Conservation (phyloP, 306 rosid species). For the Sesbania bispinosa region DNA sequence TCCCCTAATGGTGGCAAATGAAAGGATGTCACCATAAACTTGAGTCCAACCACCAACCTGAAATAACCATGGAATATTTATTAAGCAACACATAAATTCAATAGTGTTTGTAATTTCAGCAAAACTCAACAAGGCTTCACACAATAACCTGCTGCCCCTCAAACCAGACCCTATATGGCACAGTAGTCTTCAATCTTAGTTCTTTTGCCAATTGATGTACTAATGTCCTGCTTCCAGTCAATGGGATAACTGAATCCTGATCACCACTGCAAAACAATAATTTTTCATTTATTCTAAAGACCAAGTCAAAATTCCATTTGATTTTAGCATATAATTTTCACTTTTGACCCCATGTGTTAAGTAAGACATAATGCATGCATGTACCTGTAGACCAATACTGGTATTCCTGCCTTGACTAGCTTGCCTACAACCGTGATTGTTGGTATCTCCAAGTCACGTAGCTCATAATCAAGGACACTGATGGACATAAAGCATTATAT, state of each 20-base stretch:
- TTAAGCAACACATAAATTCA: neutral
- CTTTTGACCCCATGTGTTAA: too few relatives aligned
- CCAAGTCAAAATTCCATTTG: neutral
- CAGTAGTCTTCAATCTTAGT: constrained; percentile 63
- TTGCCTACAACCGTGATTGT: constrained; percentile 70
- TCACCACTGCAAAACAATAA: constrained; percentile 65
- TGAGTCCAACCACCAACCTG: constrained; percentile 99
- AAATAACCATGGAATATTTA: neutral
- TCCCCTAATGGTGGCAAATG: constrained; percentile 93
- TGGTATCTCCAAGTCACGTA: constrained; percentile 74
- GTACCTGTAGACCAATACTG: constrained; percentile 86
- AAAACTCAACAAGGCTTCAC: constrained; percentile 3
- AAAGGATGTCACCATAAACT: constrained; percentile 77
- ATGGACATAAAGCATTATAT: neutral
- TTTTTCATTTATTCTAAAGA: neutral
- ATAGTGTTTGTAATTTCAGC: neutral
- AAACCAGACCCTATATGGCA: constrained; percentile 95
- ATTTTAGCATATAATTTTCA: neutral
- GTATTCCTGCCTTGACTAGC: constrained; percentile 69
- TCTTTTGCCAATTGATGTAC: constrained; percentile 62
- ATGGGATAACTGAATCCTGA: constrained; percentile 95
- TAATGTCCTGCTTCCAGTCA: constrained; percentile 81
- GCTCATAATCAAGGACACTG: constrained; percentile 62
- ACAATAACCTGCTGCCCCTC: constrained; percentile 83
- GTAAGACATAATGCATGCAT: neutral